Evolutionary conservation across 2,329 filamentous ascomycete genomes (phyloP).

Genomic region (Colletotrichum acutatum): DNA sequence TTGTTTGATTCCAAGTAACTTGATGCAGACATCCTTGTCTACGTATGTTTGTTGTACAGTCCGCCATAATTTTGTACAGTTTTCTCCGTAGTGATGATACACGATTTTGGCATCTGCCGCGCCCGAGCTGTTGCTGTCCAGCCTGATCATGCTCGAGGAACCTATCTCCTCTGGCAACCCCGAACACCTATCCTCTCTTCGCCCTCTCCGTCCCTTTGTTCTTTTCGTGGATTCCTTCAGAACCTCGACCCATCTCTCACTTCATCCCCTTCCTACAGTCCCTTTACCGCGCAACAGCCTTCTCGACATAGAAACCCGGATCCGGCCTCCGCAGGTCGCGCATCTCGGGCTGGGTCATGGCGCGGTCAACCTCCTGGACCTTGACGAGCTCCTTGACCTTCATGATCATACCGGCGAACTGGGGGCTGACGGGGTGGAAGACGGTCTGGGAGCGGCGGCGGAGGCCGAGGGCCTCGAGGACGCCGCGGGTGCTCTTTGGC

Average conservation of each 20-base stretch:
- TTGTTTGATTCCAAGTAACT: background rate
- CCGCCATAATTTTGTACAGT: conserved; percentile 21
- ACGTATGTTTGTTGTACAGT: conserved; percentile 24
- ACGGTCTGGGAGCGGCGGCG: conserved; percentile 87
- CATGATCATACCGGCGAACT: conserved; percentile 91
- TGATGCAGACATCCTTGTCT: background rate
- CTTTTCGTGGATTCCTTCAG: background rate
- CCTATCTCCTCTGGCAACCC: background rate
- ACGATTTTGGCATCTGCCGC: conserved; percentile 3
- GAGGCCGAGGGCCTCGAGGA: conserved; percentile 86
- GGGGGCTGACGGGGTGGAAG: conserved; percentile 85
- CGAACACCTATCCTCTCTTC: background rate
- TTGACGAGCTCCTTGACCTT: conserved; percentile 92
- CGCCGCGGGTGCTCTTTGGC: conserved; percentile 80
- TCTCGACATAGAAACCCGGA: conserved; percentile 84
- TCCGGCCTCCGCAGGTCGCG: conserved; percentile 79
- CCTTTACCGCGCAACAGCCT: conserved; percentile 44
- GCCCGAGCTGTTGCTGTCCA: background rate
- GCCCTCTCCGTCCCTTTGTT: background rate
- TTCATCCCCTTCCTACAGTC: background rate
- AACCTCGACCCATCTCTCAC: background rate
- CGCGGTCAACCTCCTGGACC: conserved; percentile 79
- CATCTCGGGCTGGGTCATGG: conserved; percentile 75
- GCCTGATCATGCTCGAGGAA: background rate
- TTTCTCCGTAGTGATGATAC: conserved; percentile 16